Evolutionary conservation across 176 grass and related monocot genomes (phyloP).

Genomic region (Cenchrus americanus): DNA sequence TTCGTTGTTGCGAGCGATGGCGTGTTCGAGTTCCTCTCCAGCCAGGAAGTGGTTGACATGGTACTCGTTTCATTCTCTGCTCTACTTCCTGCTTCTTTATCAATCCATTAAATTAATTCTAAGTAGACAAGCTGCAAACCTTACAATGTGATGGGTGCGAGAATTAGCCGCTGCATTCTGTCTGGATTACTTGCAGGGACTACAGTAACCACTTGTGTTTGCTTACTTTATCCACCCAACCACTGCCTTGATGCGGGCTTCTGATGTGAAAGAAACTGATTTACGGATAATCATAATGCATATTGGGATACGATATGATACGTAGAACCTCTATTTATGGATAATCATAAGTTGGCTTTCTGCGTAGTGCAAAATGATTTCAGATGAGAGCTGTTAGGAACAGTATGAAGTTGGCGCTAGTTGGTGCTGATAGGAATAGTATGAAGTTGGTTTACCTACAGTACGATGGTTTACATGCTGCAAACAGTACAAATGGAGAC

Average conservation of each 20-base stretch:
- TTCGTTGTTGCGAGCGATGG: constrained; percentile 92
- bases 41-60: constrained; percentile 89
- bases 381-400: not conserved
- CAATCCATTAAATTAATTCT: not conserved
- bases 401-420: not conserved
- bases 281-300: constrained; percentile 3
- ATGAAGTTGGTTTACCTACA: constrained; percentile 21
- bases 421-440: not conserved
- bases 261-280: constrained; percentile 10
- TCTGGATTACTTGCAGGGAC: not conserved
- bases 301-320: not conserved
- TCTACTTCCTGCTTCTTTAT: constrained; percentile 9
- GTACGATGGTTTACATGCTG: not conserved
- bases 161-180: constrained; percentile 11
- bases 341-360: constrained; percentile 1
- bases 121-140: not conserved
- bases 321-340: not conserved
- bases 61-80: constrained; percentile 41
- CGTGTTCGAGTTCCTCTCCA: constrained; percentile 95
- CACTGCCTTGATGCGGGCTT: not conserved
- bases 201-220: constrained; percentile 4
- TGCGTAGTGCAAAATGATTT: not conserved
- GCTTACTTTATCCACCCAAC: not conserved
- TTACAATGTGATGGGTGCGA: constrained; percentile 14
- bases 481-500: constrained; percentile 24